A percentile compares a stretch with the other conserved stretches of the same genome.
phyloP scores from a whole-genome alignment of 2,329 filamentous ascomycete genomes.

The Cladosporium velox region DNA sequence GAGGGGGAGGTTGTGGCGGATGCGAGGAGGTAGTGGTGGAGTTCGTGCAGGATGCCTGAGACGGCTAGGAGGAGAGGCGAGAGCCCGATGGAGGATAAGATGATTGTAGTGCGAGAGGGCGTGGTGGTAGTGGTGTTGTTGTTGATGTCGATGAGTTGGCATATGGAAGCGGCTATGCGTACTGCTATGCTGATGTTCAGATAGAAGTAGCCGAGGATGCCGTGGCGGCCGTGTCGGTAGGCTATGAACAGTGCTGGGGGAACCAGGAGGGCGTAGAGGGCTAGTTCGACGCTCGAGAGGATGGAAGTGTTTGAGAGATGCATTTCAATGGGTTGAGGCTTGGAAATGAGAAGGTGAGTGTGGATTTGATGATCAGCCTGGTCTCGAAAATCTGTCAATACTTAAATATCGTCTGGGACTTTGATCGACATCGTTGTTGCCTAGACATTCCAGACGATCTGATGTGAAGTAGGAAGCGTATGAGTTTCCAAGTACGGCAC shows the following conservation, averaged over 20 bases:
- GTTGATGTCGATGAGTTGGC: neutral
- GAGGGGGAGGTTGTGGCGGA: neutral
- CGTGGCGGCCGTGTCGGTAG: neutral
- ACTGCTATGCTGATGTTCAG: neutral
- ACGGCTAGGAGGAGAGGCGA: neutral
- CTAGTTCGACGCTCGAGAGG: neutral
- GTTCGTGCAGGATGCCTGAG: neutral
- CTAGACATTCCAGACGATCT: neutral
- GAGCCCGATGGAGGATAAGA: neutral
- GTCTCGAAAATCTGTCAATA: neutral
- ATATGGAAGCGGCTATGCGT: neutral
- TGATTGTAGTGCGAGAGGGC: neutral
- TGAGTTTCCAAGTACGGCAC: neutral
- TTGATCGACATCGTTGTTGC: neutral
- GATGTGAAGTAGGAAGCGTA: neutral
- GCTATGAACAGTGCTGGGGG: neutral
- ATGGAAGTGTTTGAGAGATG: neutral
- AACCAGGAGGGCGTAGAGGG: neutral
- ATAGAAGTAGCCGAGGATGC: neutral
- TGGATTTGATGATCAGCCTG: neutral
- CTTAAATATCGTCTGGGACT: neutral
- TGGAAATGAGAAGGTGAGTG: neutral
- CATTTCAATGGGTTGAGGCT: neutral
- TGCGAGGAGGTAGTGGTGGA: neutral
- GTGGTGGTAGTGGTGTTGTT: neutral